These are phyloP conservation scores for Coriolopsis trogii DNA, from an alignment of 1,284 basidiomycete species.

Conservation along the genomic window DNA sequence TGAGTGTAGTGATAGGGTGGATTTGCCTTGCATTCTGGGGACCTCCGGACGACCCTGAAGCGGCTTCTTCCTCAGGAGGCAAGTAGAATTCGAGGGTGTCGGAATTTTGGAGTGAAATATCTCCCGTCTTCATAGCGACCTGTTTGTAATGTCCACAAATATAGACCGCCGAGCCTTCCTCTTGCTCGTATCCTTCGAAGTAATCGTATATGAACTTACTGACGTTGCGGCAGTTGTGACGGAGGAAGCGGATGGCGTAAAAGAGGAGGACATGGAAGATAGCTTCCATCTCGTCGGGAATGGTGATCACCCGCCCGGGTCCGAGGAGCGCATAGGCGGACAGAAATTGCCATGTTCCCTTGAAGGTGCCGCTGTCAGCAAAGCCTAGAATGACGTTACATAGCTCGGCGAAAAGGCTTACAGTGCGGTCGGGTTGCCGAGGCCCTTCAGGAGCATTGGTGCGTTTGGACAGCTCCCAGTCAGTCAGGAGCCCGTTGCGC, in stretches of 20 bases:
- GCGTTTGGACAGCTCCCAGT: slow-evolving; percentile 18
- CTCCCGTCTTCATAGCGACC: background rate
- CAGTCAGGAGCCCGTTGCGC: slow-evolving; percentile 1
- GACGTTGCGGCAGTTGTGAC: slow-evolving; percentile 8
- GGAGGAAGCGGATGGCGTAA: slow-evolving; percentile 10
- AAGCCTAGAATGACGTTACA: background rate
- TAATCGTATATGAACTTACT: slow-evolving; percentile 5
- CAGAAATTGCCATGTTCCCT: slow-evolving; percentile 21
- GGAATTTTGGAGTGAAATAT: no score
- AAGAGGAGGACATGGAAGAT: slow-evolving; percentile 15
- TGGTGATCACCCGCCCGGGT: background rate
- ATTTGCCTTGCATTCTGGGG: no score
- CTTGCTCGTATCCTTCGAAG: slow-evolving; percentile 8
- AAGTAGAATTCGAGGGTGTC: no score
- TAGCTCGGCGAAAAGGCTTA: background rate
- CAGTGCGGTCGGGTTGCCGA: slow-evolving; percentile 9
- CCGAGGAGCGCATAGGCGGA: slow-evolving; percentile 1
- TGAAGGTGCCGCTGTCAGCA: background rate
- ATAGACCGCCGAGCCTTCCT: background rate
- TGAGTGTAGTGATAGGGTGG: no score
- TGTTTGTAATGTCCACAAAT: background rate
- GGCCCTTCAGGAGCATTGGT: background rate
- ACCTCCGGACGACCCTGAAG: no score
- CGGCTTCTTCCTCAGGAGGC: no score
- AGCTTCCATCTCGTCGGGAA: slow-evolving; percentile 16